A percentile compares a stretch with the other conserved stretches of the same genome.
Conservation (phyloP, 2,329 filamentous ascomycete genomes). For the Neofusicoccum kwambonambiense region DNA sequence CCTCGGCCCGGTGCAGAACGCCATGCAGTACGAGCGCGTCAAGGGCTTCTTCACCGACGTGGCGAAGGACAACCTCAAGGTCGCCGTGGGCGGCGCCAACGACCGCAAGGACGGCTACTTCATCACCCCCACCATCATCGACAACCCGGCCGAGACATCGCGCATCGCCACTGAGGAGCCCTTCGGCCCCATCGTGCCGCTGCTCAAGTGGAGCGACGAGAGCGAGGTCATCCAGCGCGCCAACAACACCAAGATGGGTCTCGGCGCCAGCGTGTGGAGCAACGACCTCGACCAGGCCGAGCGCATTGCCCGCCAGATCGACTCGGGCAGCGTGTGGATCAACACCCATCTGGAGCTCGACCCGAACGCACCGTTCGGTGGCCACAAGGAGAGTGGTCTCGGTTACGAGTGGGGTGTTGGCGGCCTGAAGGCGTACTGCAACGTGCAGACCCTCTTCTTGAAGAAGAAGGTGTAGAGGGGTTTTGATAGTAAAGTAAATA, state of each 20-base stretch:
- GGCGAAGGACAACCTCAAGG: slow-evolving; percentile 54
- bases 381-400: slow-evolving; percentile 62
- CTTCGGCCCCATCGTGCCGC: slow-evolving; percentile 63
- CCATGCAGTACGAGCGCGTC: slow-evolving; percentile 63
- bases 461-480: slow-evolving; percentile 11
- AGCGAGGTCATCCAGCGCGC: slow-evolving; percentile 46
- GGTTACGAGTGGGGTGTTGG: slow-evolving; percentile 61
- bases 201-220: slow-evolving; percentile 61
- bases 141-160: slow-evolving; percentile 56
- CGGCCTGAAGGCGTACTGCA: slow-evolving; percentile 59
- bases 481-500: background rate
- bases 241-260: slow-evolving; percentile 52
- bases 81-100: slow-evolving; percentile 51
- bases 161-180: slow-evolving; percentile 59
- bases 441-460: slow-evolving; percentile 31
- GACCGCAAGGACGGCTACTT: slow-evolving; percentile 52
- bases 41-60: slow-evolving; percentile 57
- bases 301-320: slow-evolving; percentile 44
- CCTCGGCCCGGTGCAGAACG: slow-evolving; percentile 63
- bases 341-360: slow-evolving; percentile 43
- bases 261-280: slow-evolving; percentile 56
- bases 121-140: slow-evolving; percentile 59
- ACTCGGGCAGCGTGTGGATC: slow-evolving; percentile 54
- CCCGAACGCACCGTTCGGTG: slow-evolving; percentile 56
- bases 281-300: slow-evolving; percentile 47